phyloP scores from a whole-genome alignment of 2,329 filamentous ascomycete genomes.

The Pseudopyrenochaeta lycopersici region DNA sequence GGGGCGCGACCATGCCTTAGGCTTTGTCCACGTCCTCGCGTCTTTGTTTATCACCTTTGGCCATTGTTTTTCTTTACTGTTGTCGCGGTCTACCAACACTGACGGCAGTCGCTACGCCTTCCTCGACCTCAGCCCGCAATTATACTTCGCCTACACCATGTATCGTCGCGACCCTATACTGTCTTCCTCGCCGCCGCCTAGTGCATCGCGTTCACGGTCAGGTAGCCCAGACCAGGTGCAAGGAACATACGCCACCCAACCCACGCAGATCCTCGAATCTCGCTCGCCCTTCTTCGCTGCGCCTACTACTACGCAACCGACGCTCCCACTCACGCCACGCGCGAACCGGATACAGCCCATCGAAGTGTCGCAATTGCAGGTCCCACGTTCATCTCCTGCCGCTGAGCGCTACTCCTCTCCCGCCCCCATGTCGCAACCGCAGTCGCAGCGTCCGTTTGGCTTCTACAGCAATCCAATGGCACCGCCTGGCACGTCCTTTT shows the following conservation, averaged over 20 bases:
- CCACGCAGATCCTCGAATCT: conserved; percentile 38
- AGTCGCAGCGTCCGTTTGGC: conserved; percentile 76
- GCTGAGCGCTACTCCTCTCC: conserved; percentile 51
- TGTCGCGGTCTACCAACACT: background rate
- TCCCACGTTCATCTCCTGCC: conserved; percentile 87
- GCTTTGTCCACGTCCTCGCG: conserved; percentile 17
- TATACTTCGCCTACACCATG: conserved; percentile 29
- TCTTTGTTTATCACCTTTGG: conserved; percentile 21
- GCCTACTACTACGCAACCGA: conserved; percentile 64
- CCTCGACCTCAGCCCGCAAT: background rate
- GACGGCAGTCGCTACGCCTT: background rate
- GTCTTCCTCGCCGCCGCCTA: conserved; percentile 40
- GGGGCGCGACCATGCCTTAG: conserved; percentile 13
- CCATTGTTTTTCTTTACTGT: conserved; percentile 3
- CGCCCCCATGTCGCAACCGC: conserved; percentile 46
- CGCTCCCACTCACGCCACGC: conserved; percentile 63
- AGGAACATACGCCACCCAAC: conserved; percentile 59
- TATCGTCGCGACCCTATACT: conserved; percentile 45
- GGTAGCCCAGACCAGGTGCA: conserved; percentile 59
- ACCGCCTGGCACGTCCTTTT: conserved; percentile 76
- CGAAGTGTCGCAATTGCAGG: conserved; percentile 69
- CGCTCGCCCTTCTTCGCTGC: conserved; percentile 38
- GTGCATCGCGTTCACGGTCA: conserved; percentile 16
- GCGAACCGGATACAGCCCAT: conserved; percentile 38
- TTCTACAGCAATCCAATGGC: conserved; percentile 71